phyloP scores from a whole-genome alignment of 805 yeast genomes.

The Danielia reshetovae region DNA sequence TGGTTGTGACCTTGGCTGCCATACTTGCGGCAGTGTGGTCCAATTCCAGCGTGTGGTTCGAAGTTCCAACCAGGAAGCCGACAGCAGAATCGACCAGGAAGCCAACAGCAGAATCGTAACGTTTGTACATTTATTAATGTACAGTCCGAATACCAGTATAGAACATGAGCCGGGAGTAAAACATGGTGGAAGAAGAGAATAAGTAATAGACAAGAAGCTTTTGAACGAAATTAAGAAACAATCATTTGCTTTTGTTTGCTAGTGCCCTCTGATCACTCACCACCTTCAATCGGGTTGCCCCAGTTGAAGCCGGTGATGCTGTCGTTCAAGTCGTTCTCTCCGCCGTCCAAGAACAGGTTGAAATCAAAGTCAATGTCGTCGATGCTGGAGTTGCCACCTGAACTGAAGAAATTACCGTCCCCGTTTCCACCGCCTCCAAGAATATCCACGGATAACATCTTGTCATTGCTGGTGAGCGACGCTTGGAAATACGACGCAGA shows the following conservation, averaged over 20 bases:
- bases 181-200: no score
- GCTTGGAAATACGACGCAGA: slow-evolving; percentile 18
- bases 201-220: neutral
- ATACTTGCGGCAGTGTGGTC: slow-evolving; percentile 30
- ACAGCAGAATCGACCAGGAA: no score
- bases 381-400: slow-evolving; percentile 23
- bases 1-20: slow-evolving; percentile 31
- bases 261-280: slow-evolving; percentile 3
- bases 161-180: no score
- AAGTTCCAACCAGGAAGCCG: neutral
- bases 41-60: slow-evolving; percentile 21
- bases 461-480: slow-evolving; percentile 22
- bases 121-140: no score
- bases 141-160: no score
- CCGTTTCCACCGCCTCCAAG: slow-evolving; percentile 22
- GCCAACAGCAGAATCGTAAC: no score
- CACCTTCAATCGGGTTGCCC: slow-evolving; percentile 29
- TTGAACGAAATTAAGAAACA: neutral
- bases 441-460: slow-evolving; percentile 34
- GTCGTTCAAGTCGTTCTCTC: slow-evolving; percentile 28
- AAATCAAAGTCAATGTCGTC: slow-evolving; percentile 45
- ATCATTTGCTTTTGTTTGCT: no score
- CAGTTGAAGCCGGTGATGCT: slow-evolving; percentile 36
- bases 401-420: slow-evolving; percentile 20
- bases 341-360: slow-evolving; percentile 37